Percentiles rank a stretch among this genome's conserved stretches.
These are phyloP conservation scores for Pneumocystis sp. DNA, from an alignment of 1,139 yeast genomes.

Conservation along the genomic window DNA sequence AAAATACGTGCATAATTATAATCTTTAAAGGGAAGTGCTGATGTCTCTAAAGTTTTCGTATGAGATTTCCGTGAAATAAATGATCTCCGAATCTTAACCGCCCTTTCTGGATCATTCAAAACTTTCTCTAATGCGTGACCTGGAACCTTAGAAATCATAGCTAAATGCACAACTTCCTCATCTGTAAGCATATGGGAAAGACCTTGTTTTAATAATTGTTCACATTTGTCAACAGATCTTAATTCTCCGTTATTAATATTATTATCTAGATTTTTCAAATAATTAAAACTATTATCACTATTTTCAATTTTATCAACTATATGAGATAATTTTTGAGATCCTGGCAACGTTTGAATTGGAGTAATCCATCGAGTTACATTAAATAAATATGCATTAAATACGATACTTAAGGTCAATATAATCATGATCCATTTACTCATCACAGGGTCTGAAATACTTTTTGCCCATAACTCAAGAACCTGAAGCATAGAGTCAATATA, in stretches of 20 bases:
- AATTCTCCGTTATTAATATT: not conserved
- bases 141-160: slow-evolving; percentile 66
- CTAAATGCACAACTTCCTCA: slow-evolving; percentile 60
- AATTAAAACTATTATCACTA: not conserved
- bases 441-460: slow-evolving; percentile 67
- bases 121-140: slow-evolving; percentile 88
- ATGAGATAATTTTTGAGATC: slow-evolving; percentile 7
- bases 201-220: slow-evolving; percentile 53
- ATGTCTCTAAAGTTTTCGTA: slow-evolving; percentile 62
- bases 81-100: slow-evolving; percentile 82
- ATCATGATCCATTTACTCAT: slow-evolving; percentile 65
- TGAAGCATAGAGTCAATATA: slow-evolving; percentile 49
- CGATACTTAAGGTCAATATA: slow-evolving; percentile 59
- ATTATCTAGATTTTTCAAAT: not conserved
- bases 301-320: slow-evolving; percentile 2
- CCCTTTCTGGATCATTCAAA: slow-evolving; percentile 72
- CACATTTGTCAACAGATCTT: slow-evolving; percentile 46
- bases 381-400: slow-evolving; percentile 68
- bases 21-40: slow-evolving; percentile 58
- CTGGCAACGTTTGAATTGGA: slow-evolving; percentile 2
- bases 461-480: slow-evolving; percentile 43
- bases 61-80: slow-evolving; percentile 72
- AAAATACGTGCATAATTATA: slow-evolving; percentile 92
- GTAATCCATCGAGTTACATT: slow-evolving; percentile 22
- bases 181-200: slow-evolving; percentile 49